Evolutionary conservation across 2,329 filamentous ascomycete species (phyloP), one percentile per base, ranked within the genome.

Genomic region (Tolypocladium cylindrosporum): DNA sequence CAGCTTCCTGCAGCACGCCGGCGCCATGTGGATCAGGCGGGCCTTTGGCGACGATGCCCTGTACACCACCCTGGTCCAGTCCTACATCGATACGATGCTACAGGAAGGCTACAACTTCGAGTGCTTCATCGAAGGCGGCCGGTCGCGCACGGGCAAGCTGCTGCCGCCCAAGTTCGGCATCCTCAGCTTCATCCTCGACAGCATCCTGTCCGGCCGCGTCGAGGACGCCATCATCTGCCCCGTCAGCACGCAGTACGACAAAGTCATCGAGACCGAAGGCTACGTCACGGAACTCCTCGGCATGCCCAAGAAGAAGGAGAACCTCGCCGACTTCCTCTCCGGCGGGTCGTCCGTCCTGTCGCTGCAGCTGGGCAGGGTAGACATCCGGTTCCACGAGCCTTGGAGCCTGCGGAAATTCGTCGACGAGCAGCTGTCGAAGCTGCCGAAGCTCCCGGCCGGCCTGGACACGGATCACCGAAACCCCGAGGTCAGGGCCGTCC

Each of bases 191-290:
- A 83, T 97, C 43, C 76, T 99, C 21, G 94, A 99, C 65, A 95
- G 91, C 64, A 80, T 99, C 16, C 76, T 97, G 7, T 95, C 90
- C 0, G 91, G 92, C 0, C 83, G 92, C 8, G 91, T 96, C 0
- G 80, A 95, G 53, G 94, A 99, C 71, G 87, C 91, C 39, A 89
- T 97, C 48, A 91, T 99, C 56, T 96, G 93, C 65, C 94, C 94
- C 0, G 94, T 99, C 52, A 95, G 90, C 71, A 97, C 92, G 0
- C 94, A 99, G 70, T 99, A 99, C 69, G 94, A 99, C 78, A 99
- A 97, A 69, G 94, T 99, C 58, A 95, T 99, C 60, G 94, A 99
- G 72, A 96, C 95, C 1, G 91, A 96, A 72, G 94, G 91, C 6
- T 99, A 99, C 68, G 93, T 97, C 51, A 94, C 87, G 40, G 94